Evolutionary conservation across 805 yeast species (phyloP).

Genomic region (Zygosaccharomyces rouxii): DNA sequence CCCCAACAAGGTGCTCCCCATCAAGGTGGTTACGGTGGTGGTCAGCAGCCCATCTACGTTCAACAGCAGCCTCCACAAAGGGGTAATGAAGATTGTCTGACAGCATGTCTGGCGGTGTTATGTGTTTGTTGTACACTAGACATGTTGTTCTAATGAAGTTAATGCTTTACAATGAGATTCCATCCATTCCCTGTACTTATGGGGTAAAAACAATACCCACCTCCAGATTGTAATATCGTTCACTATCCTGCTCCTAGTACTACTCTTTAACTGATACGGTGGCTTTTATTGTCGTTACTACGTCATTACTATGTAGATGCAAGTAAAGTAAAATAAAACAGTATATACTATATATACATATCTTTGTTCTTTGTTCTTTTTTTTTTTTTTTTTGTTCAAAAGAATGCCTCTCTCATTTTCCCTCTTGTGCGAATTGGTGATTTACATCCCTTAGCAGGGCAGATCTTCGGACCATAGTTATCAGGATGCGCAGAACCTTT

Average conservation of each 20-base stretch:
- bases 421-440: conserved; percentile 42
- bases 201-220: neutral
- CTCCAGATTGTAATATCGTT: conserved; percentile 4
- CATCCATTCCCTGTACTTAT: neutral
- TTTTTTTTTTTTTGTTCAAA: conserved; percentile 12
- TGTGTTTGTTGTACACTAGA: conserved; percentile 55
- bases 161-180: neutral
- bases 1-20: conserved; percentile 35
- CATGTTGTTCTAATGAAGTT: conserved; percentile 39
- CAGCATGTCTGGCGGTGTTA: conserved; percentile 51
- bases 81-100: conserved; percentile 42
- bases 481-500: conserved; percentile 40
- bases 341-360: neutral
- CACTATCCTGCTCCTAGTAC: neutral
- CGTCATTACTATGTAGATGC: neutral
- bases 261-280: neutral
- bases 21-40: conserved; percentile 29
- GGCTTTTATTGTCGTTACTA: neutral
- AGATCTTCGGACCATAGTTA: conserved; percentile 51
- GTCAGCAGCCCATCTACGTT: conserved; percentile 49
- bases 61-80: conserved; percentile 43
- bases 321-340: neutral
- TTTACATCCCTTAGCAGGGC: conserved; percentile 53
- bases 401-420: conserved; percentile 53
- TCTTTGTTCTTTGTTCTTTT: neutral